Conservation (phyloP, 768 basidiomycete genomes). For the Termitomyces sp. region DNA sequence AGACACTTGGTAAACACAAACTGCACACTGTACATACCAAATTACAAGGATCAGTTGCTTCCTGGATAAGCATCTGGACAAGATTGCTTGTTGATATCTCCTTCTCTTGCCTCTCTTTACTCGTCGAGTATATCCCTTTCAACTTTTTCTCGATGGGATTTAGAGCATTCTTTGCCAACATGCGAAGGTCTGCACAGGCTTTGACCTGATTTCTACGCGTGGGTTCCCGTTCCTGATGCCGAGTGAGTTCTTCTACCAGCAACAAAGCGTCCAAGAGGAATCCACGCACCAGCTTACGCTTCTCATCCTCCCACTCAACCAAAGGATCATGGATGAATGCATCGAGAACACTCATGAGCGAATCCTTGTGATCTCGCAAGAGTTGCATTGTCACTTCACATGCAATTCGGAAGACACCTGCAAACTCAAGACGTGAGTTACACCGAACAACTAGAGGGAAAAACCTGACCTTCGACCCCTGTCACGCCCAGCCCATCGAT, state of each 20-base stretch:
- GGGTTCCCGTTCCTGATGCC: slow-evolving; percentile 36
- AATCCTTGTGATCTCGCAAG: slow-evolving; percentile 87
- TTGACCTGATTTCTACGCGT: slow-evolving; percentile 41
- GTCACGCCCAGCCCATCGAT: slow-evolving; percentile 91
- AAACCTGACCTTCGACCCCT: slow-evolving; percentile 74
- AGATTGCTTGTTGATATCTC: slow-evolving; percentile 77
- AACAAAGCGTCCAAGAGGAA: neutral
- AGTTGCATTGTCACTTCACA: slow-evolving; percentile 89
- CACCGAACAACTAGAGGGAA: neutral
- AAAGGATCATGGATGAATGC: slow-evolving; percentile 97
- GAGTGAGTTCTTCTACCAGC: neutral
- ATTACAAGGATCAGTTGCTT: slow-evolving; percentile 73
- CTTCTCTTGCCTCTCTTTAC: slow-evolving; percentile 49
- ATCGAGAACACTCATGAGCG: slow-evolving; percentile 91
- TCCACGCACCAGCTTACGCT: slow-evolving; percentile 52
- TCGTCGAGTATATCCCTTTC: slow-evolving; percentile 59
- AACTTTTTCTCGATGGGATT: slow-evolving; percentile 83
- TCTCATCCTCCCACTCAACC: slow-evolving; percentile 91
- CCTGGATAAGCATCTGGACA: slow-evolving; percentile 88
- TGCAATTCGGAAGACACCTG: slow-evolving; percentile 86
- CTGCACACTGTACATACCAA: slow-evolving; percentile 35
- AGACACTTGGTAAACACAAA: slow-evolving; percentile 6
- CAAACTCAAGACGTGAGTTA: neutral
- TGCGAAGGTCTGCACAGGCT: slow-evolving; percentile 52
- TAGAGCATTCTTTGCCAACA: slow-evolving; percentile 72